A percentile compares a stretch with the other conserved stretches of the same genome.
Conservation (phyloP, 2,329 filamentous ascomycete species). For the Pseudogymnoascus sp. region DNA sequence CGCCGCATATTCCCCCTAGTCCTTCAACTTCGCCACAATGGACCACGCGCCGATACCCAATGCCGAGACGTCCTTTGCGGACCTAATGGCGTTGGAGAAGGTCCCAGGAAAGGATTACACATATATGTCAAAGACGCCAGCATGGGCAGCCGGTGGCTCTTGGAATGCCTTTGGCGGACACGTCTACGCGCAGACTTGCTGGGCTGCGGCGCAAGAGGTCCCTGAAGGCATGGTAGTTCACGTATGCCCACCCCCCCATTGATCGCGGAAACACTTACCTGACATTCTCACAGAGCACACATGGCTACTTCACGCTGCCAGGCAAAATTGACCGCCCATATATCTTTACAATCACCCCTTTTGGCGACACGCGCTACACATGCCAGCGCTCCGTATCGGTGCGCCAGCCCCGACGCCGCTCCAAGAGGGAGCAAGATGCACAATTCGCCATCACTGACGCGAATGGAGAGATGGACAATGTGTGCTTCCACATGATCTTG, state of each 20-base stretch:
- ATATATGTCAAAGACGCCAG: slow-evolving; percentile 14
- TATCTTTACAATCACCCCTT: slow-evolving; percentile 41
- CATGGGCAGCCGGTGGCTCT: slow-evolving; percentile 15
- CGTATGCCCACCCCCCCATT: slow-evolving; percentile 29
- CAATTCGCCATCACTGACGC: slow-evolving; percentile 7
- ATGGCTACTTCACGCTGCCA: slow-evolving; percentile 47
- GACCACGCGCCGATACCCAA: background rate
- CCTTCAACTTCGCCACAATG: background rate
- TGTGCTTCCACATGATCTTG: slow-evolving; percentile 45
- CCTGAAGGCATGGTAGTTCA: slow-evolving; percentile 34
- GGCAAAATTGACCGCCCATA: slow-evolving; percentile 45
- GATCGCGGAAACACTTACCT: background rate
- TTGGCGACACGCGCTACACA: slow-evolving; percentile 42
- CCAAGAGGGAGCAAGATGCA: slow-evolving; percentile 22
- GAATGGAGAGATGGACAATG: slow-evolving; percentile 30
- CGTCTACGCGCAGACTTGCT: slow-evolving; percentile 37
- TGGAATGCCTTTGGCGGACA: slow-evolving; percentile 37
- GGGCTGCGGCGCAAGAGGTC: slow-evolving; percentile 33
- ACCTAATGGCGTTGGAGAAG: slow-evolving; percentile 15
- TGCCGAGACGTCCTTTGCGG: slow-evolving; percentile 11
- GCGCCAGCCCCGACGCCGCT: slow-evolving; percentile 41
- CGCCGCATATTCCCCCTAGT: background rate
- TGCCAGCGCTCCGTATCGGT: slow-evolving; percentile 43
- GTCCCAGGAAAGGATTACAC: slow-evolving; percentile 10
- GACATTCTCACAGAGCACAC: slow-evolving; percentile 30